phyloP scores from a whole-genome alignment of 1,284 basidiomycete genomes.

The Pseudozyma pruni region DNA sequence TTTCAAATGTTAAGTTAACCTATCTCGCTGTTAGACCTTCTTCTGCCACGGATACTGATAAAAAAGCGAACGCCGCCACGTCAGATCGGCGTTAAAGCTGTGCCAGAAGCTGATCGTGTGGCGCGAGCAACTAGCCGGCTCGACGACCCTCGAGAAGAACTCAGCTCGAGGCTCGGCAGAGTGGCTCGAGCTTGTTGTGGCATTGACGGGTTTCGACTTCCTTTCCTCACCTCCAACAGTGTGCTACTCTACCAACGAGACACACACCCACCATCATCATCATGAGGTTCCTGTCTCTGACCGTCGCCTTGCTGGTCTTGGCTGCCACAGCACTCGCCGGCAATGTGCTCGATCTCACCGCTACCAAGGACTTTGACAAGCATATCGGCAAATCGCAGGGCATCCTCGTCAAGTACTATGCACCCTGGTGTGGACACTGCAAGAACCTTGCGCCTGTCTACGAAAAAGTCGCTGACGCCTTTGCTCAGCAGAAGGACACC shows the following conservation, averaged over 20 bases:
- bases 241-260: constrained; percentile 12
- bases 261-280: constrained; percentile 4
- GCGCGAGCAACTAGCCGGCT: too few relatives aligned
- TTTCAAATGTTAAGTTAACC: too few relatives aligned
- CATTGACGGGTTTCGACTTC: neutral
- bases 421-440: constrained; percentile 68
- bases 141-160: constrained; percentile 5
- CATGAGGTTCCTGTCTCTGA: constrained; percentile 35
- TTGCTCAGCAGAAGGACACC: constrained; percentile 76
- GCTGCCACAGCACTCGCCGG: constrained; percentile 37
- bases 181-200: constrained; percentile 7
- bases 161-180: neutral
- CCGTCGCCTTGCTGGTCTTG: constrained; percentile 33
- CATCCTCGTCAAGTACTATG: constrained; percentile 64
- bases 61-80: constrained; percentile 8
- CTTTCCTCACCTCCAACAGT: constrained; percentile 4
- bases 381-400: constrained; percentile 54
- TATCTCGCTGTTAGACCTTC: too few relatives aligned
- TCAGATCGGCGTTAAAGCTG: constrained; percentile 24
- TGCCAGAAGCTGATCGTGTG: neutral
- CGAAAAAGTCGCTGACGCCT: constrained; percentile 89
- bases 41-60: too few relatives aligned
- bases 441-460: constrained; percentile 86
- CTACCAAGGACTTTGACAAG: constrained; percentile 56
- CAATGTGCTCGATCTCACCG: constrained; percentile 63